These are phyloP conservation scores for Pistacia vera DNA, from an alignment of 345 rosid species.

Conservation along the genomic window DNA sequence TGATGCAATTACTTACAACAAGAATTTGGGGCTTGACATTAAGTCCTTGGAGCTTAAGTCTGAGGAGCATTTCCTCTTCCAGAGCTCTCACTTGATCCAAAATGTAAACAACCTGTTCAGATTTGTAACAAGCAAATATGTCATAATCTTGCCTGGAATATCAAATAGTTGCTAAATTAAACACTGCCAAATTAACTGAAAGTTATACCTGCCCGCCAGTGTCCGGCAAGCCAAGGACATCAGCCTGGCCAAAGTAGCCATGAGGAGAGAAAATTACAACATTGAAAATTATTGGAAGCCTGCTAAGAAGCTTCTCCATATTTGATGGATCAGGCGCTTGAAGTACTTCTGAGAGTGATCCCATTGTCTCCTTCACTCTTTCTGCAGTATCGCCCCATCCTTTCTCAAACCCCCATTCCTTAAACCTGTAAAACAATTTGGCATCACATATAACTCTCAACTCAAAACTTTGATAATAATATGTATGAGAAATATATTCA, in stretches of 20 bases:
- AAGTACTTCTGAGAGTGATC: constrained; percentile 75
- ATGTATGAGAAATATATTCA: constrained; percentile 5
- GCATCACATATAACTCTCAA: neutral
- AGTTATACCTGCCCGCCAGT: constrained; percentile 77
- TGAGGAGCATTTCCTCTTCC: constrained; percentile 76
- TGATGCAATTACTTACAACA: constrained; percentile 50
- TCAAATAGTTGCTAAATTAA: neutral
- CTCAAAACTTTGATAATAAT: neutral
- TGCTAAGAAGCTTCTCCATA: constrained; percentile 57
- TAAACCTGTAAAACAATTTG: constrained; percentile 49
- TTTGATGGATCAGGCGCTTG: constrained; percentile 82
- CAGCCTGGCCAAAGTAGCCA: constrained; percentile 87
- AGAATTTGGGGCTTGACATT: constrained; percentile 74
- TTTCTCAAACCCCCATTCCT: constrained; percentile 90
- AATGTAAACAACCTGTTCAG: constrained; percentile 78
- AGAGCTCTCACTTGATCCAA: constrained; percentile 90
- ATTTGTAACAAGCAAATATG: neutral
- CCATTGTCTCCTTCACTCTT: constrained; percentile 68
- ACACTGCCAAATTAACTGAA: neutral
- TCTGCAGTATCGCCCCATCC: constrained; percentile 89
- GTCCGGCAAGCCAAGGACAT: constrained; percentile 93
- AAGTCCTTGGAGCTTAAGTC: constrained; percentile 76
- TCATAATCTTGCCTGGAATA: neutral
- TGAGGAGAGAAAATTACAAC: constrained; percentile 85
- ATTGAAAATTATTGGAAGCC: constrained; percentile 68